Conservation (phyloP, 768 basidiomycete species). For the Leccinum fibrillosum region DNA sequence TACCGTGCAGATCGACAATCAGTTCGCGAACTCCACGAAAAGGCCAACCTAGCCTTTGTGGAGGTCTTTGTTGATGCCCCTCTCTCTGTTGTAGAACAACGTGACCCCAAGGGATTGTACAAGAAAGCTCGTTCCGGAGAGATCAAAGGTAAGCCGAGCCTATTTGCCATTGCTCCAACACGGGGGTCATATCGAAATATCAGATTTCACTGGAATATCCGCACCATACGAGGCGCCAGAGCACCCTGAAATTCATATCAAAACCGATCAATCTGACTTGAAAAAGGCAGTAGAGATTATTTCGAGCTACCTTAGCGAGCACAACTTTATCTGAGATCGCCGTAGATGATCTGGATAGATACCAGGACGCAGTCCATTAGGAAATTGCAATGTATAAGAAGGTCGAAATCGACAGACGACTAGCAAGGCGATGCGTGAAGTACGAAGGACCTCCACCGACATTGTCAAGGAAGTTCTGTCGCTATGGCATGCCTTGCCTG, state of each 20-base stretch:
- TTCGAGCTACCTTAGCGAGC: conserved; percentile 68
- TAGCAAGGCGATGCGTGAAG: conserved; percentile 11
- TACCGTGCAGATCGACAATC: conserved; percentile 82
- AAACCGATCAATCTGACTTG: conserved; percentile 78
- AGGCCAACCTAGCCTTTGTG: conserved; percentile 73
- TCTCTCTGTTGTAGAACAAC: conserved; percentile 78
- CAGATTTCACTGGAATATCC: conserved; percentile 97
- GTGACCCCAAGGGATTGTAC: conserved; percentile 97
- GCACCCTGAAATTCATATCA: conserved; percentile 87
- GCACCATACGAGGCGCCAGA: conserved; percentile 93
- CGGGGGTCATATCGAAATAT: conserved; percentile 5
- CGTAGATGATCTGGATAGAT: conserved; percentile 19
- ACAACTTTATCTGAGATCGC: conserved; percentile 50
- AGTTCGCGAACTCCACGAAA: conserved; percentile 79
- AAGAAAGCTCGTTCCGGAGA: conserved; percentile 94
- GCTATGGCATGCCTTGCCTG: conserved; percentile 11
- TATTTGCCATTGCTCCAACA: background rate
- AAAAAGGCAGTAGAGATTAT: conserved; percentile 75
- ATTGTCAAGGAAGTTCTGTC: conserved; percentile 20
- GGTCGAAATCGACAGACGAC: conserved; percentile 17
- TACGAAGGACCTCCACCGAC: background rate
- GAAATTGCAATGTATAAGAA: conserved; percentile 11
- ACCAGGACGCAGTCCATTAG: conserved; percentile 7
- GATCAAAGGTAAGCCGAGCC: conserved; percentile 71
- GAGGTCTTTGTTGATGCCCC: conserved; percentile 97